Percentiles rank a stretch among this genome's conserved stretches.
Evolutionary conservation across 2,329 filamentous ascomycete species (phyloP).

Genomic region (Colletotrichum tamarilloi): DNA sequence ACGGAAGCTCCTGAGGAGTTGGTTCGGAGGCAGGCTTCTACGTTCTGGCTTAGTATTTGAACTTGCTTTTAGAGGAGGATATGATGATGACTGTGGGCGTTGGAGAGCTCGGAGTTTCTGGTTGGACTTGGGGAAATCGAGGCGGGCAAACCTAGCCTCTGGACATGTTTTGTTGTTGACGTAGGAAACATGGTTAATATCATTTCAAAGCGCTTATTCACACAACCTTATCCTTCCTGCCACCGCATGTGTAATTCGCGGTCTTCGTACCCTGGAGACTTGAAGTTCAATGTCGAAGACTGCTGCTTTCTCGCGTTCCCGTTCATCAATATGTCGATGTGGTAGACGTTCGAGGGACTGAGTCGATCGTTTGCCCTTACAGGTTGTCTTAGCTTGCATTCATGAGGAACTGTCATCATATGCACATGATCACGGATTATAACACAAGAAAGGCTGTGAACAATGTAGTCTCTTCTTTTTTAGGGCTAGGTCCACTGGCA

Average conservation of each 20-base stretch:
- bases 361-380: too few relatives aligned
- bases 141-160: neutral
- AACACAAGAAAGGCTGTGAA: constrained; percentile 1
- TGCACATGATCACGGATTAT: neutral
- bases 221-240: neutral
- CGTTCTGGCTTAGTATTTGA: neutral
- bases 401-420: neutral
- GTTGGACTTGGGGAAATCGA: neutral
- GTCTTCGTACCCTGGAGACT: neutral
- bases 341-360: too few relatives aligned
- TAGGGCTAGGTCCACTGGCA: constrained; percentile 20
- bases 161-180: neutral
- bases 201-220: neutral
- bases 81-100: neutral
- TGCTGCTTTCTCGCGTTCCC: neutral
- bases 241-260: neutral
- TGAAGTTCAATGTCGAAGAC: neutral
- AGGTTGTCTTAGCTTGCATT: too few relatives aligned
- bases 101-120: constrained; percentile 17
- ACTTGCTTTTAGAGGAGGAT: neutral
- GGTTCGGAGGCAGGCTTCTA: neutral
- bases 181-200: neutral
- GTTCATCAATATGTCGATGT: too few relatives aligned
- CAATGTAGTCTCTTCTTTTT: constrained; percentile 17
- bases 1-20: neutral